Conservation (phyloP, 2,329 filamentous ascomycete genomes). For the Amylocarpus encephaloides region DNA sequence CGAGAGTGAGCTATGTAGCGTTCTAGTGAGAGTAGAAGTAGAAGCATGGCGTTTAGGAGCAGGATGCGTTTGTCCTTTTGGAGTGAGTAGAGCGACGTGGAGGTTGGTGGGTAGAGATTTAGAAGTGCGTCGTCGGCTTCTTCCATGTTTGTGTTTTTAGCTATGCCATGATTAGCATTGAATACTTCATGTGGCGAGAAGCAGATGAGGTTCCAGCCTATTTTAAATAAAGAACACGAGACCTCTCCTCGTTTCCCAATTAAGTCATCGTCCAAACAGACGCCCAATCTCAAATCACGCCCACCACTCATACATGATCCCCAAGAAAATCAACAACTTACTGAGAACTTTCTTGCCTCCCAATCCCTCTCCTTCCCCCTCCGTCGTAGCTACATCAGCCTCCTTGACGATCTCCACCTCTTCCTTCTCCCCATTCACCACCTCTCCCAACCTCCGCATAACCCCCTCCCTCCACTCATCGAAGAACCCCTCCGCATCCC, state of each 20-base stretch:
- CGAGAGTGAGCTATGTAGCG: constrained; percentile 71
- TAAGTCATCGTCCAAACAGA: no score
- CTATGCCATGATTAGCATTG: background rate
- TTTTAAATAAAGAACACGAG: background rate
- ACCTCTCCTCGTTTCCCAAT: no score
- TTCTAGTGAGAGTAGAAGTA: constrained; percentile 70
- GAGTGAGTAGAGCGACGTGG: constrained; percentile 54
- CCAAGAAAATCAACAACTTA: constrained; percentile 15
- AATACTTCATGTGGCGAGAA: background rate
- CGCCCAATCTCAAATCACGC: no score
- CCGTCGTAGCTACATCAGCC: constrained; percentile 24
- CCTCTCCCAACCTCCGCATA: constrained; percentile 62
- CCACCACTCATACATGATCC: no score
- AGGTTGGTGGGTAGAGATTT: constrained; percentile 50
- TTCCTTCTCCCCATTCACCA: constrained; percentile 51
- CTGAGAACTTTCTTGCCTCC: constrained; percentile 26
- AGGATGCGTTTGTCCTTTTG: constrained; percentile 56
- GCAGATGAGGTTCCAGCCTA: background rate
- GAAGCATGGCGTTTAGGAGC: constrained; percentile 64
- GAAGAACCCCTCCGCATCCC: constrained; percentile 63
- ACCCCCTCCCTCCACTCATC: constrained; percentile 74
- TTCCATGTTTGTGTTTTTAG: constrained; percentile 35
- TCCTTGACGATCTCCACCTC: constrained; percentile 26
- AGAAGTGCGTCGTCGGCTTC: constrained; percentile 43
- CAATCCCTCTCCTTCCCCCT: constrained; percentile 10